Base-by-base conservation (phyloP, 2,329 filamentous ascomycete genomes). In the Mariannaea sp. region DNA sequence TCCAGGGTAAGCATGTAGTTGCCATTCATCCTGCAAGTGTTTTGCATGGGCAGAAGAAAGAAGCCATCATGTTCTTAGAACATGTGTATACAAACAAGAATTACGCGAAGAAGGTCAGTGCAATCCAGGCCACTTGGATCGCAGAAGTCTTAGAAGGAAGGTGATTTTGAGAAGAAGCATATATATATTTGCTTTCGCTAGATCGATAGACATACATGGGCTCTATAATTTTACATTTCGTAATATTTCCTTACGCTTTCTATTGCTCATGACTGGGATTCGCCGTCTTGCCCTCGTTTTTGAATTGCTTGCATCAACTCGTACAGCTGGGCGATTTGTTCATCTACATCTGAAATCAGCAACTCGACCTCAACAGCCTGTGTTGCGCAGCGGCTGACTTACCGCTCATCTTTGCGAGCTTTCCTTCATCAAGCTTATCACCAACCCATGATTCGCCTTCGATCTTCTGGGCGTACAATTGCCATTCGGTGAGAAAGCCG, bases 401-500 rank as follows among this genome's bases (percentile, higher is more conserved):
- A 95, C 92, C 92, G 71, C 89, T 97, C 91, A 97, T 90, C 74
- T 96, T 97, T 56, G 91, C 87, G 50, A 97, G 78, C 73, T 96
- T 96, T 1, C 76, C 78, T 62, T 84, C 83, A 59, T 97, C 93
- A 70, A 97, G 80, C 70, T 87, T 93, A 59, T 90, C 90, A 1
- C 88, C 93, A 55, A 82, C 80, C 94, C 94, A 97, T 0, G 80
- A 72, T 47, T 96, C 88, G 0, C 92, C 93, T 68, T 97, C 93
- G 13, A 99, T 76, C 69, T 91, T 87, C 70, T 99, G 93, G 2
- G 92, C 92, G 69, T 97, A 99, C 46, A 90, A 76, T 72, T 99
- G 94, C 93, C 93, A 99, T 72, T 97, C 92, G 0, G 90, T 93
- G 63, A 99, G 79, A 72, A 99, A 99, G 2, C 93, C 94, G 65